Conservation (phyloP, 2,329 filamentous ascomycete genomes). For the Colletotrichum sp. region DNA sequence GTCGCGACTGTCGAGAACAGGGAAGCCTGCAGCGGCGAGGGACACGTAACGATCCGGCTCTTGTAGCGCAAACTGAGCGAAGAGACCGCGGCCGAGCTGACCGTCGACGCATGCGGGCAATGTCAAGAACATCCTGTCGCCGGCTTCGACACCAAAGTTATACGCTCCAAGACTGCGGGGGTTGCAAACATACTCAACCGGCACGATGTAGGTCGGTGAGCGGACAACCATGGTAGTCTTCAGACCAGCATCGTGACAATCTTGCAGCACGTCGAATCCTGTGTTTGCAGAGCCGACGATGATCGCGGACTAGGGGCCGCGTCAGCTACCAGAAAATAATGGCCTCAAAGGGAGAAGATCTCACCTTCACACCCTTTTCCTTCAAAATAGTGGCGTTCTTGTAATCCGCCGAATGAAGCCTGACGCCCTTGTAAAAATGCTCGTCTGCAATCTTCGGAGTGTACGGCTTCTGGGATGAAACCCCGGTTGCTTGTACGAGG, state of each 20-base stretch:
- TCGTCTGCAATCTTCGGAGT: constrained; percentile 25
- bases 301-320: constrained; percentile 27
- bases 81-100: not conserved
- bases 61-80: not conserved
- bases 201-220: constrained; percentile 38
- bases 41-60: constrained; percentile 3
- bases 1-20: not conserved
- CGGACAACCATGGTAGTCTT: constrained; percentile 37
- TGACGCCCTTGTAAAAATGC: not conserved
- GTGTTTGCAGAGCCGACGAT: constrained; percentile 45
- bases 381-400: not conserved
- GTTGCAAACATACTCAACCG: constrained; percentile 29
- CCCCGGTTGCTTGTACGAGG: constrained; percentile 29
- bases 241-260: constrained; percentile 34
- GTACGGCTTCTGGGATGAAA: constrained; percentile 26
- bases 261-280: constrained; percentile 42
- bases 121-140: not conserved
- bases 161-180: constrained; percentile 32
- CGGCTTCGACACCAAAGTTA: constrained; percentile 19
- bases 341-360: accelerated
- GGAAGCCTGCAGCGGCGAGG: not conserved
- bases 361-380: not conserved
- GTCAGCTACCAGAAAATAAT: not conserved
- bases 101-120: not conserved
- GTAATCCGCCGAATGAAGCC: not conserved